These are phyloP conservation scores for Dactylonectria macrodidyma DNA, from an alignment of 2,329 filamentous ascomycete genomes.

Conservation along the genomic window DNA sequence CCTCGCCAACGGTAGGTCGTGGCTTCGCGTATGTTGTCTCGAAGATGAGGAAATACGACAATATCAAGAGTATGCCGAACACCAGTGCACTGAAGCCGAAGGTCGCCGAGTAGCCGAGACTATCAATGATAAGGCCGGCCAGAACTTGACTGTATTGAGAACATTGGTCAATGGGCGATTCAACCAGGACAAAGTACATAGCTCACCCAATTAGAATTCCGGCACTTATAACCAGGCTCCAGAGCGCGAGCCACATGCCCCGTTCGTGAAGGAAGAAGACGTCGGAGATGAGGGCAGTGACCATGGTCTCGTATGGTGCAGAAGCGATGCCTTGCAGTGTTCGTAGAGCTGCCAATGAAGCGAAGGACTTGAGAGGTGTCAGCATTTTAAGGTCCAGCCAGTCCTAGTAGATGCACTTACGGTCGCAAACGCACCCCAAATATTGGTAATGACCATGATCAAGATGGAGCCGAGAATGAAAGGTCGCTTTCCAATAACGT, in stretches of 20 bases:
- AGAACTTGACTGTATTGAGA: conserved; percentile 10
- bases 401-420: background rate
- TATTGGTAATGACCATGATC: conserved; percentile 17
- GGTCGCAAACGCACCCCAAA: conserved; percentile 13
- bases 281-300: conserved; percentile 6
- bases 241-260: conserved; percentile 9
- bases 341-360: conserved; percentile 12
- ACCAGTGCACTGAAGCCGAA: conserved; percentile 7
- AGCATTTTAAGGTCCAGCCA: background rate
- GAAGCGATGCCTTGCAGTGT: conserved; percentile 13
- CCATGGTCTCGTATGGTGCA: conserved; percentile 12
- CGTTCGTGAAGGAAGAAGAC: conserved; percentile 15
- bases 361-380: conserved; percentile 4
- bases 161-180: background rate
- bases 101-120: background rate
- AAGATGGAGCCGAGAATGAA: conserved; percentile 14
- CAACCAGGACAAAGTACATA: background rate
- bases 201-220: conserved; percentile 6
- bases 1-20: background rate
- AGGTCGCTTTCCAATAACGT: conserved; percentile 11
- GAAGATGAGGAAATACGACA: conserved; percentile 12
- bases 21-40: conserved; percentile 17
- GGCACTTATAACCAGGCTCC: conserved; percentile 13
- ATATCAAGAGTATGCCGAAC: conserved; percentile 9
- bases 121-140: conserved; percentile 13